Percentiles rank a stretch among this genome's conserved stretches.
These are phyloP conservation scores for Colletotrichum plurivorum DNA, from an alignment of 2,329 filamentous ascomycete species.

Conservation along the genomic window DNA sequence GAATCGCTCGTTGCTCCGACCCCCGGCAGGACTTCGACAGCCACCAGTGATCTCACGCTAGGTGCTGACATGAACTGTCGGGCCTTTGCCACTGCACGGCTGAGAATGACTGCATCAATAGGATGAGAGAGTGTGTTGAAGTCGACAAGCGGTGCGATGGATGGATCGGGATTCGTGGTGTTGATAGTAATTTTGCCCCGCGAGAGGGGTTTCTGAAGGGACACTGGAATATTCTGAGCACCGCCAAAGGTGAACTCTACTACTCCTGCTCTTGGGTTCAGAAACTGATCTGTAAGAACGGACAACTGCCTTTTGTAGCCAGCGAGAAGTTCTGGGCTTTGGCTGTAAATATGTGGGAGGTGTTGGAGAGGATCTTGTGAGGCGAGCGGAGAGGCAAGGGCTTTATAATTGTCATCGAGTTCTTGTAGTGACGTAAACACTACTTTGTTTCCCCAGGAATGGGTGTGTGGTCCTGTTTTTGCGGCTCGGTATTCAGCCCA, in stretches of 20 bases:
- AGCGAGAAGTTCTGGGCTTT: constrained; percentile 36
- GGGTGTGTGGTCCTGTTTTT: constrained; percentile 45
- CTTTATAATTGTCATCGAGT: constrained; percentile 29
- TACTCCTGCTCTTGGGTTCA: constrained; percentile 39
- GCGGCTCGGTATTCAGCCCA: constrained; percentile 43
- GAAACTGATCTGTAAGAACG: constrained; percentile 39
- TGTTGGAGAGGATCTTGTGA: constrained; percentile 41
- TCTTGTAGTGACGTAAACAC: constrained; percentile 43
- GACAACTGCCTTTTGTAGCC: constrained; percentile 39
- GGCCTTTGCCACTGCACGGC: constrained; percentile 39
- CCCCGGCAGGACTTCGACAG: constrained; percentile 43
- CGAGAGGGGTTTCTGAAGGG: constrained; percentile 44
- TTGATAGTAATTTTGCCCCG: constrained; percentile 44
- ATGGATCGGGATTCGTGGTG: constrained; percentile 41
- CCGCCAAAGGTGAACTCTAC: constrained; percentile 43
- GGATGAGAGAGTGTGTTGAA: constrained; percentile 44
- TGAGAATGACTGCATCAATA: constrained; percentile 39
- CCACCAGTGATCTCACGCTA: constrained; percentile 34
- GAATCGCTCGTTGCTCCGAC: constrained; percentile 42
- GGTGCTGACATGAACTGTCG: constrained; percentile 43
- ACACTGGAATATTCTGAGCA: constrained; percentile 33
- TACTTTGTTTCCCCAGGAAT: constrained; percentile 43
- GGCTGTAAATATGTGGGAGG: constrained; percentile 42
- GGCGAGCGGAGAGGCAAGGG: constrained; percentile 32
- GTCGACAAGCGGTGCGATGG: constrained; percentile 42